A percentile compares a stretch with the other conserved stretches of the same genome.
Evolutionary conservation across 352 stramenopile genomes (phyloP).

Genomic region (Elongisporangium undulatum): DNA sequence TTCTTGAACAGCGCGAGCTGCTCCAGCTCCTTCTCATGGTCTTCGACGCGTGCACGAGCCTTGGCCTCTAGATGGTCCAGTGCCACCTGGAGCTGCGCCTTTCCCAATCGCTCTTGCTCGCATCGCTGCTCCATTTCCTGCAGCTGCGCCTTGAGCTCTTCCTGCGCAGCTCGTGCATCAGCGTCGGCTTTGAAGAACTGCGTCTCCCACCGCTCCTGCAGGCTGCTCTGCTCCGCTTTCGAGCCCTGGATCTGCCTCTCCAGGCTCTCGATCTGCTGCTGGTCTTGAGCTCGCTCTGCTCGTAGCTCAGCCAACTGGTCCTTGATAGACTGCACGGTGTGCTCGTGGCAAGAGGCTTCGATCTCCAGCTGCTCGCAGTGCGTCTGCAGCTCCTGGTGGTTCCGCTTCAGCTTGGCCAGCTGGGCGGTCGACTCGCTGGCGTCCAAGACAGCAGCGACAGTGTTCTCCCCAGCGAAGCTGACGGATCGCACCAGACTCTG

Average conservation of each 20-base stretch:
- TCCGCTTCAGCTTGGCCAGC: constrained; percentile 36
- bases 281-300: not conserved
- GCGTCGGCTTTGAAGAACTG: constrained; percentile 14
- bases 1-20: constrained; percentile 53
- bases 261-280: constrained; percentile 16
- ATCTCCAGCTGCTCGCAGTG: constrained; percentile 25
- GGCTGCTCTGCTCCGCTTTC: not conserved
- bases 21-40: constrained; percentile 31
- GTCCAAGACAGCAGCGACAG: constrained; percentile 3
- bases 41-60: constrained; percentile 16
- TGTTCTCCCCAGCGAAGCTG: not conserved
- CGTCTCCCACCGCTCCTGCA: constrained; percentile 17
- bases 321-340: not conserved
- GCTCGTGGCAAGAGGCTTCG: constrained; percentile 16
- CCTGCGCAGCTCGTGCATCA: constrained; percentile 9
- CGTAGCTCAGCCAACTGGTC: constrained; percentile 22
- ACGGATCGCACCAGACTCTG: constrained; percentile 1
- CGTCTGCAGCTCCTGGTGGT: constrained; percentile 29
- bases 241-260: constrained; percentile 6
- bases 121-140: constrained; percentile 15
- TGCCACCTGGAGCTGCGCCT: constrained; percentile 20
- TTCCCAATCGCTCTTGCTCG: constrained; percentile 18
- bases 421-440: constrained; percentile 23
- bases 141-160: constrained; percentile 18
- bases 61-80: constrained; percentile 30